Percentiles rank a stretch among this genome's conserved stretches.
Evolutionary conservation across 768 basidiomycete species (phyloP).

Genomic region (Boletus edulis): DNA sequence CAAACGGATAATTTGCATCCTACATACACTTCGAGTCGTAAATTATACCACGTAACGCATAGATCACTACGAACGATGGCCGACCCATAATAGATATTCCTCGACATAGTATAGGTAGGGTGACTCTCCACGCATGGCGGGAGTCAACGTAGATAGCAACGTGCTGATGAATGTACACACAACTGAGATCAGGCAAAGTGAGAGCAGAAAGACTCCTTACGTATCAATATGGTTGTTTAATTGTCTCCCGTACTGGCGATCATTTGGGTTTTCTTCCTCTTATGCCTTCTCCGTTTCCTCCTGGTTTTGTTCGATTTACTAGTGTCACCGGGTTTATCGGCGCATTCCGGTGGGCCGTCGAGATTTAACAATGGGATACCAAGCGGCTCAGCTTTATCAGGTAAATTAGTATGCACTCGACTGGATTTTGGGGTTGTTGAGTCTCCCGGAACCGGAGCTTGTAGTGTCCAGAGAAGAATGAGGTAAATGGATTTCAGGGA

Average conservation of each 20-base stretch:
- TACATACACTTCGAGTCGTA: not conserved
- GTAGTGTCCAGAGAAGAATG: conserved; percentile 5
- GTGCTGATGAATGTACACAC: conserved; percentile 1
- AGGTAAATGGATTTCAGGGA: conserved; percentile 11
- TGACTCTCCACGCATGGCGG: not conserved
- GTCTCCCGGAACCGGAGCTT: conserved; percentile 17
- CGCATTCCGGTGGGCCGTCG: conserved; percentile 41
- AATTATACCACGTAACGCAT: not conserved
- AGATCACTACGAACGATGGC: not conserved
- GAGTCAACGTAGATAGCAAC: conserved; percentile 1
- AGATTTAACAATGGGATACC: conserved; percentile 54
- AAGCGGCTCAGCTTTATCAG: conserved; percentile 13
- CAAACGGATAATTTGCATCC: conserved; percentile 6
- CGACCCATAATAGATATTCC: not conserved
- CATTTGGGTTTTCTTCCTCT: conserved; percentile 48
- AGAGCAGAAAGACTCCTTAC: conserved; percentile 3
- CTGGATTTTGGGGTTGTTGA: not conserved
- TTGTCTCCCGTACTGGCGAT: conserved; percentile 20
- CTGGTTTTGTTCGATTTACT: conserved; percentile 34
- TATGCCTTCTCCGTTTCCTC: conserved; percentile 54
- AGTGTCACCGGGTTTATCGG: conserved; percentile 12
- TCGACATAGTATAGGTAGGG: not conserved
- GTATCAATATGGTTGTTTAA: conserved; percentile 7
- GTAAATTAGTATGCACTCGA: conserved; percentile 4
- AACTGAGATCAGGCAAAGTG: not conserved